A percentile compares a stretch with the other conserved stretches of the same genome.
phyloP scores from a whole-genome alignment of 352 stramenopile species.

The Albugo laibachii region DNA sequence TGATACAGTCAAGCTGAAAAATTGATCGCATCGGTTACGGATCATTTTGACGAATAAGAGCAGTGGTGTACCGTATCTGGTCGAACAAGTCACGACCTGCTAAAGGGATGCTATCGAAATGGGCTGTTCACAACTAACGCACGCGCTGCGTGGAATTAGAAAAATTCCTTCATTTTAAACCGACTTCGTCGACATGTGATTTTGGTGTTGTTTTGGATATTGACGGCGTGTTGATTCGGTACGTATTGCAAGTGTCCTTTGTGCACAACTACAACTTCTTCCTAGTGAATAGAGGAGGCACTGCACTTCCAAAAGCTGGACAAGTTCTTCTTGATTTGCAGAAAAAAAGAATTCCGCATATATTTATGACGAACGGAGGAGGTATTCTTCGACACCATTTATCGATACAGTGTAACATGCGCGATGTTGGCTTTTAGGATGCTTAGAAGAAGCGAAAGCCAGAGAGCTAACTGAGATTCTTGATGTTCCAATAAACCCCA shows the following conservation, averaged over 20 bases:
- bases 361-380: conserved; percentile 82
- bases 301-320: conserved; percentile 44
- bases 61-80: too few species aligned
- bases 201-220: conserved; percentile 85
- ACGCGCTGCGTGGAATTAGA: too few species aligned
- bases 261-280: neutral
- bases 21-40: too few species aligned
- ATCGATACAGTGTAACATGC: neutral
- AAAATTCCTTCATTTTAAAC: too few species aligned
- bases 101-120: too few species aligned
- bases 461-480: conserved; percentile 38
- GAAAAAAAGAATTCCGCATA: conserved; percentile 45
- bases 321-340: conserved; percentile 46
- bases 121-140: too few species aligned
- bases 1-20: too few species aligned
- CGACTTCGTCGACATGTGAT: neutral
- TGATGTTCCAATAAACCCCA: conserved; percentile 31
- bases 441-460: conserved; percentile 74
- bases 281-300: conserved; percentile 18
- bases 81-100: too few species aligned
- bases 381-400: conserved; percentile 3
- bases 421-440: conserved; percentile 15
- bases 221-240: conserved; percentile 81
- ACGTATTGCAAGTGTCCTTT: neutral
- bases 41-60: too few species aligned